These are phyloP conservation scores for Craterostigma plantagineum DNA, from an alignment of 257 asterid genomes.

Conservation along the genomic window DNA sequence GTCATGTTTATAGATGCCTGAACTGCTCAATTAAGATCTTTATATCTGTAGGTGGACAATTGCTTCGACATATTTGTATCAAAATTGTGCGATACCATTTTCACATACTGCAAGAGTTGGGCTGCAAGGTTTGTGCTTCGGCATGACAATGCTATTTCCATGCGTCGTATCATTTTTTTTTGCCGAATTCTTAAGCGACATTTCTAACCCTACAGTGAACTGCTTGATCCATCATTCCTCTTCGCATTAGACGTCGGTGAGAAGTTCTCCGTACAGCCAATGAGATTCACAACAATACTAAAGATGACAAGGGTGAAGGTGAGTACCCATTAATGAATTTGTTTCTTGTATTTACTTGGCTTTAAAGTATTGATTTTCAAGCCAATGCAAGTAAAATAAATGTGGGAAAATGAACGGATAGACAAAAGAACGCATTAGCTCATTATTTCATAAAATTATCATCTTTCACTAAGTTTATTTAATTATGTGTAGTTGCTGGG, in stretches of 20 bases:
- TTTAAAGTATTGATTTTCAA: no score
- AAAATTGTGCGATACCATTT: slow-evolving; percentile 63
- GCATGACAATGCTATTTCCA: no score
- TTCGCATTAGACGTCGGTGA: slow-evolving; percentile 83
- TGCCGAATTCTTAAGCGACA: no score
- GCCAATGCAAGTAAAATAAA: no score
- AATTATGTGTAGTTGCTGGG: slow-evolving; percentile 60
- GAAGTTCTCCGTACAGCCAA: slow-evolving; percentile 73
- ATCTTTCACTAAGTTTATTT: slow-evolving; percentile 6
- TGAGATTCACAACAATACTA: slow-evolving; percentile 62
- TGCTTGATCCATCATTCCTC: slow-evolving; percentile 90
- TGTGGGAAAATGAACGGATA: no score
- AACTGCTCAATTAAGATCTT: not conserved
- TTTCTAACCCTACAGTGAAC: slow-evolving; percentile 43
- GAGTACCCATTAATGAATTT: slow-evolving; percentile 6
- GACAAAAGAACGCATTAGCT: no score
- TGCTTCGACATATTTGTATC: slow-evolving; percentile 86
- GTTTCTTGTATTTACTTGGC: no score
- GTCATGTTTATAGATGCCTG: not conserved
- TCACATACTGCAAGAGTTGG: slow-evolving; percentile 93
- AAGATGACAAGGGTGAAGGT: slow-evolving; percentile 90
- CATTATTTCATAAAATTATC: no score
- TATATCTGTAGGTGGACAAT: slow-evolving; percentile 66
- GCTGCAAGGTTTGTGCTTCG: slow-evolving; percentile 82
- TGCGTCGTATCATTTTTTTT: no score